Evolutionary conservation across 2,329 filamentous ascomycete species (phyloP).

Genomic region (Niveomyces coronatus): DNA sequence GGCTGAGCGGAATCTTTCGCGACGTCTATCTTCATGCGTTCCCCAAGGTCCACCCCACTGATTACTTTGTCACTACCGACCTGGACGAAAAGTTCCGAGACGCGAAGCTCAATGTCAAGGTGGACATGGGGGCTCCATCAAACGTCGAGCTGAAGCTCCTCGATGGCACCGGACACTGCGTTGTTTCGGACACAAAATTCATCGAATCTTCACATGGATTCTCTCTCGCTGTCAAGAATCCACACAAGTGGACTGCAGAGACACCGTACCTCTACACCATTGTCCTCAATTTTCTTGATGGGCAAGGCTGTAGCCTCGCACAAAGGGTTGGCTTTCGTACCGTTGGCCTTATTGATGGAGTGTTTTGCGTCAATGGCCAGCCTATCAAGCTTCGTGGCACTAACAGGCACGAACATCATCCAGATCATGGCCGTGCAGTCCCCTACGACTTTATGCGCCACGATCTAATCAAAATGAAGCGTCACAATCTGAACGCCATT

Average conservation of each 20-base stretch:
- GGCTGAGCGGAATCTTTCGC: constrained; percentile 57
- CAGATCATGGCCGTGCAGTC: constrained; percentile 49
- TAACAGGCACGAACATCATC: constrained; percentile 63
- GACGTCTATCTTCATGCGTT: constrained; percentile 58
- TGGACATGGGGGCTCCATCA: constrained; percentile 29
- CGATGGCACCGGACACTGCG: constrained; percentile 20
- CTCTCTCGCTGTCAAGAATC: constrained; percentile 33
- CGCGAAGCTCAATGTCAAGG: constrained; percentile 38
- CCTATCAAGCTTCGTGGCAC: constrained; percentile 56
- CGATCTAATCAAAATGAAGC: constrained; percentile 57
- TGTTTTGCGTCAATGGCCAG: constrained; percentile 54
- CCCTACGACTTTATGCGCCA: constrained; percentile 48
- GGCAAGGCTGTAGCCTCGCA: constrained; percentile 24
- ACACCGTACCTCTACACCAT: constrained; percentile 51
- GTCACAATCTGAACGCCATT: constrained; percentile 59
- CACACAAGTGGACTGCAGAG: constrained; percentile 60
- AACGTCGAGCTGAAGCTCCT: constrained; percentile 26
- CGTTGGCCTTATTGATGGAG: constrained; percentile 48
- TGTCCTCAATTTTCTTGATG: constrained; percentile 24
- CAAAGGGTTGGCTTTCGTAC: constrained; percentile 55
- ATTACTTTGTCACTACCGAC: constrained; percentile 45
- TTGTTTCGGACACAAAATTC: constrained; percentile 17
- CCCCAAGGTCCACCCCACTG: constrained; percentile 40
- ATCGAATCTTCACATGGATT: constrained; percentile 29
- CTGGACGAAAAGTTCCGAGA: constrained; percentile 44